These are phyloP conservation scores for Vigna trinervia DNA, from an alignment of 306 rosid species.

Conservation along the genomic window DNA sequence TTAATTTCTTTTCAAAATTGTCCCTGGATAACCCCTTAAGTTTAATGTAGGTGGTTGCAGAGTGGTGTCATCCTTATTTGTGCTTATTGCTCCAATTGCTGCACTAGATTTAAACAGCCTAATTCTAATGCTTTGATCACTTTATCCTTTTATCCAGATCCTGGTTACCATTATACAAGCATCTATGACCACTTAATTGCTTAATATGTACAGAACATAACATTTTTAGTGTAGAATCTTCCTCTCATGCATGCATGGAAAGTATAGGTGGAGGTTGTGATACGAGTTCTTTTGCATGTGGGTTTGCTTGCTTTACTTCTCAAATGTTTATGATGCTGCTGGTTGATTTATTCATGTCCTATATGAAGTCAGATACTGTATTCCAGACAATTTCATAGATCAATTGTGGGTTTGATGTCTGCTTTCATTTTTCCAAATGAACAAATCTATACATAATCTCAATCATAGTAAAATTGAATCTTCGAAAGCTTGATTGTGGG, in stretches of 20 bases:
- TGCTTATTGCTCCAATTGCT: conserved; percentile 30
- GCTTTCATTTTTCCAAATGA: conserved; percentile 1
- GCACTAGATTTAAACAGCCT: conserved; percentile 2
- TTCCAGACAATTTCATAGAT: conserved; percentile 25
- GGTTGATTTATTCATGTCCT: conserved; percentile 22
- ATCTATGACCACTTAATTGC: background rate
- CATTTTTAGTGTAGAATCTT: background rate
- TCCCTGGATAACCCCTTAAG: conserved; percentile 8
- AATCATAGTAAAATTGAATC: background rate
- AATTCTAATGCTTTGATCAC: conserved; percentile 28
- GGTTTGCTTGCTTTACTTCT: conserved; percentile 19
- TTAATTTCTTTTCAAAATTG: background rate
- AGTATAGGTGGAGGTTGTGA: background rate
- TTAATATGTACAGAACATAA: conserved; percentile 2
- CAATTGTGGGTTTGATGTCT: conserved; percentile 21
- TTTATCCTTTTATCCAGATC: background rate
- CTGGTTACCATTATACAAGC: conserved; percentile 3
- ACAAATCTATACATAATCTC: conserved; percentile 6
- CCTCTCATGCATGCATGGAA: background rate
- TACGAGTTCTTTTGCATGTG: background rate
- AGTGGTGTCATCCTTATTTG: background rate
- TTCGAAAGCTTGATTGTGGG: conserved; percentile 2
- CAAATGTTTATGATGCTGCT: conserved; percentile 10
- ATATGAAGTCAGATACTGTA: conserved; percentile 2
- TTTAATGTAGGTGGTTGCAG: background rate